Evolutionary conservation across 2,329 filamentous ascomycete species (phyloP).

Genomic region (Septoria petroselini): DNA sequence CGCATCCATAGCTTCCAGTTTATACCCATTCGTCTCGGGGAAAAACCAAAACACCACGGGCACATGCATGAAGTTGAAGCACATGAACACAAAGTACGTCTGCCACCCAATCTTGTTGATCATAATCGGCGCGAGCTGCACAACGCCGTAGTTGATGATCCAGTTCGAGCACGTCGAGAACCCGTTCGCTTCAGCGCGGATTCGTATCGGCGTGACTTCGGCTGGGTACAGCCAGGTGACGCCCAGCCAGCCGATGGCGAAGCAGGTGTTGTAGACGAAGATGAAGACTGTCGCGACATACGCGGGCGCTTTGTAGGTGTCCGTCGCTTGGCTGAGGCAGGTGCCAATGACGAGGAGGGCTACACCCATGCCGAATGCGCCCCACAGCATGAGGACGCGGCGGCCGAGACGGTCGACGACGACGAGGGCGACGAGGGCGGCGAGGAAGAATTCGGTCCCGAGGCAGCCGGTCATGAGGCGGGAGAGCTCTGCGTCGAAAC

Average conservation of each 20-base stretch:
- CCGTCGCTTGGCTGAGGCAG: slow-evolving; percentile 16
- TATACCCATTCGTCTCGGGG: slow-evolving; percentile 29
- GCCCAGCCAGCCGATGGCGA: slow-evolving; percentile 34
- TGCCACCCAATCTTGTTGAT: slow-evolving; percentile 50
- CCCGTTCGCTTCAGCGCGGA: slow-evolving; percentile 54
- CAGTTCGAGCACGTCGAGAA: slow-evolving; percentile 52
- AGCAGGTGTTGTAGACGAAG: slow-evolving; percentile 33
- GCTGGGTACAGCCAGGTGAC: slow-evolving; percentile 37
- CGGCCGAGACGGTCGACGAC: slow-evolving; percentile 61
- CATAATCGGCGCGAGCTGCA: slow-evolving; percentile 44
- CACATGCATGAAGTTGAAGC: slow-evolving; percentile 23
- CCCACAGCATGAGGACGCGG: slow-evolving; percentile 39
- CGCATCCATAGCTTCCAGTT: slow-evolving; percentile 29
- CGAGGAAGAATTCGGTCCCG: slow-evolving; percentile 30
- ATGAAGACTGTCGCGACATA: slow-evolving; percentile 35
- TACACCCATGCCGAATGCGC: slow-evolving; percentile 29
- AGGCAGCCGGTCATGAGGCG: slow-evolving; percentile 29
- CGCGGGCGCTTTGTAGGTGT: slow-evolving; percentile 19
- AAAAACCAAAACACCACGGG: slow-evolving; percentile 25
- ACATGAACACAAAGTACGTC: slow-evolving; percentile 51
- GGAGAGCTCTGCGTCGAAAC: slow-evolving; percentile 31
- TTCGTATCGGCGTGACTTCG: slow-evolving; percentile 46
- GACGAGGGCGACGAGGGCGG: slow-evolving; percentile 52
- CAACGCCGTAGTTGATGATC: slow-evolving; percentile 25
- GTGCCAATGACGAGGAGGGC: slow-evolving; percentile 28